phyloP scores from a whole-genome alignment of 805 yeast genomes.

The Torulaspora quercuum region DNA sequence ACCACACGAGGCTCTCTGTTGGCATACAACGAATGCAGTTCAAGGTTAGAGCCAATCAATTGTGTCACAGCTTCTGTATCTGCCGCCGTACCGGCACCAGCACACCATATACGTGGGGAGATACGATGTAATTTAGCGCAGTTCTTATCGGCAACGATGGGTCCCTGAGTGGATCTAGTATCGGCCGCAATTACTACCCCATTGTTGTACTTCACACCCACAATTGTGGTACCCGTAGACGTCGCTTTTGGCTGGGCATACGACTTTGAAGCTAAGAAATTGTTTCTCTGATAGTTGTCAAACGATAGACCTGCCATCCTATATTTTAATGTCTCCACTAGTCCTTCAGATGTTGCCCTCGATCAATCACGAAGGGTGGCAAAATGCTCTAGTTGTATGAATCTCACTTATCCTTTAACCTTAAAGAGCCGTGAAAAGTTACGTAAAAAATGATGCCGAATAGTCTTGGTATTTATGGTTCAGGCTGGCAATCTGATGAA shows the following conservation, averaged over 20 bases:
- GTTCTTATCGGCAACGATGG: slow-evolving; percentile 95
- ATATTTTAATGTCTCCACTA: slow-evolving; percentile 5
- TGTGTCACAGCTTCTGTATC: slow-evolving; percentile 98
- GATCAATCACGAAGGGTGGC: slow-evolving; percentile 13
- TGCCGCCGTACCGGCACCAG: slow-evolving; percentile 99
- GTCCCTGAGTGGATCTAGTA: slow-evolving; percentile 96
- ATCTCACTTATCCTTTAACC: too few relatives aligned
- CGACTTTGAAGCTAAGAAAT: slow-evolving; percentile 66
- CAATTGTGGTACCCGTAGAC: slow-evolving; percentile 99
- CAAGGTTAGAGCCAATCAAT: slow-evolving; percentile 84
- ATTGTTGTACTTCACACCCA: slow-evolving; percentile 86
- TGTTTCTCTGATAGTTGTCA: slow-evolving; percentile 91
- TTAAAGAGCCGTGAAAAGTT: too few relatives aligned
- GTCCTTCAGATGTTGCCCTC: slow-evolving; percentile 1
- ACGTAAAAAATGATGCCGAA: too few relatives aligned
- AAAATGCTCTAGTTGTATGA: too few relatives aligned
- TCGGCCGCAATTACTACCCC: slow-evolving; percentile 99
- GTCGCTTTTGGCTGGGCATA: slow-evolving; percentile 77
- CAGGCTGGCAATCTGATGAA: too few relatives aligned
- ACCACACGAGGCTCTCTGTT: slow-evolving; percentile 90
- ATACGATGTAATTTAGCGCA: slow-evolving; percentile 91
- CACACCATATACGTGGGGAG: slow-evolving; percentile 95
- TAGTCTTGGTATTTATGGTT: too few relatives aligned
- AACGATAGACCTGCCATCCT: slow-evolving; percentile 86
- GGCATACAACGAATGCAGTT: slow-evolving; percentile 80